Conservation (phyloP, 768 basidiomycete species). For the Clathrus columnatus region DNA sequence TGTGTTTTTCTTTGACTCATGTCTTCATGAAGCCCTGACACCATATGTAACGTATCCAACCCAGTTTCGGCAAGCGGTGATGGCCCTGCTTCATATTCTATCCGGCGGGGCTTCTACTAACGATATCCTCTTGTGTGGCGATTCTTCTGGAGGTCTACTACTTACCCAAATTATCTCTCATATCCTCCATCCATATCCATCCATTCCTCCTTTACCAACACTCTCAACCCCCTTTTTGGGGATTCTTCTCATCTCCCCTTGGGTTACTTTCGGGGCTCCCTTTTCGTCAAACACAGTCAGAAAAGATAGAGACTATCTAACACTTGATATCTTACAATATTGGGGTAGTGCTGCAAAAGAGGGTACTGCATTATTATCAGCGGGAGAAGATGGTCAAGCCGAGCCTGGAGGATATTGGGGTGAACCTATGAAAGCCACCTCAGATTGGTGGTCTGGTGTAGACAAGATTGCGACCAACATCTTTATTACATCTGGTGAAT, state of each 20-base stretch:
- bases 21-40: constrained; percentile 9
- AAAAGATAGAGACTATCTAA: neutral
- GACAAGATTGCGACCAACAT: neutral
- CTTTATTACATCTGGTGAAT: neutral
- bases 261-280: constrained; percentile 6
- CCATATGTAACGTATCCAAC: constrained; percentile 15
- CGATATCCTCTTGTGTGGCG: constrained; percentile 15
- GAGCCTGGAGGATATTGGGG: neutral
- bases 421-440: constrained; percentile 2
- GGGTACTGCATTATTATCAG: neutral
- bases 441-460: neutral
- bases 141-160: constrained; percentile 19
- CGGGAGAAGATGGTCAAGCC: neutral
- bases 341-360: neutral
- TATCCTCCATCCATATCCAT: constrained; percentile 14
- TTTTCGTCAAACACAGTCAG: neutral
- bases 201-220: neutral
- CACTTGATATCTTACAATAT: neutral
- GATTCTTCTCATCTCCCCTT: constrained; percentile 12
- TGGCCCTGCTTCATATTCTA: constrained; percentile 14
- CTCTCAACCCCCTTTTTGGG: constrained; percentile 2
- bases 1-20: neutral
- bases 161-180: constrained; percentile 16
- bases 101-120: constrained; percentile 12
- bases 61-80: constrained; percentile 13